Conservation (phyloP, 768 basidiomycete species). For the Gymnopilus junonius region DNA sequence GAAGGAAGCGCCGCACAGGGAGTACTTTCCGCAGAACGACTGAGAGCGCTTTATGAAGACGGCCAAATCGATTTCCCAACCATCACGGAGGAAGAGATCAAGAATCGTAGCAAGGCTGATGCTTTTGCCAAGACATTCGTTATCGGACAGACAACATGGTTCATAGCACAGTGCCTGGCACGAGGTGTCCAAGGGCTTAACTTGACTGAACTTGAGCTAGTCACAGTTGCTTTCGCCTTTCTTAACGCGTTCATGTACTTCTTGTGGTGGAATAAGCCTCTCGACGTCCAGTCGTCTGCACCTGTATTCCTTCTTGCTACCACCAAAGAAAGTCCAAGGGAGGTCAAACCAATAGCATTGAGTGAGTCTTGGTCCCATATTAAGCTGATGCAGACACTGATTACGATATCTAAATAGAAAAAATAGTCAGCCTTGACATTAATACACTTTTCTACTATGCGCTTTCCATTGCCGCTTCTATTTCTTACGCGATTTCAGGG, state of each 20-base stretch:
- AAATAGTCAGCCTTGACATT: no score
- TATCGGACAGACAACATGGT: constrained; percentile 35
- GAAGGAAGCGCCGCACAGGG: background rate
- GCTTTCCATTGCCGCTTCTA: background rate
- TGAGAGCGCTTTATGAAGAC: constrained; percentile 3
- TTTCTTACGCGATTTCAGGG: background rate
- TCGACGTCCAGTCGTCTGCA: background rate
- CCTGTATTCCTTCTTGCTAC: background rate
- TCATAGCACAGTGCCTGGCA: constrained; percentile 30
- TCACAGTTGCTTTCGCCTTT: constrained; percentile 34
- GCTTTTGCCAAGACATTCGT: constrained; percentile 34
- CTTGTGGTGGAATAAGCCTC: constrained; percentile 33
- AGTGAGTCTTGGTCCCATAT: background rate
- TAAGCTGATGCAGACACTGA: no score
- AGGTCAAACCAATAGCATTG: background rate
- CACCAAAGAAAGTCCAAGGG: background rate
- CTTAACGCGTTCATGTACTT: constrained; percentile 31
- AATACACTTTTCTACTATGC: no score
- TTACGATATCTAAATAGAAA: no score
- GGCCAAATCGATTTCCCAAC: constrained; percentile 13
- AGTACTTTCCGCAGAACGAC: constrained; percentile 3
- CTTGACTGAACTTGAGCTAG: constrained; percentile 36
- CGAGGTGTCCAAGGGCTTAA: constrained; percentile 27
- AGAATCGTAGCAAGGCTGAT: constrained; percentile 32
- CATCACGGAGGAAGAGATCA: constrained; percentile 16